phyloP scores from a whole-genome alignment of 1,284 basidiomycete species.

The Volvariella surrecta region DNA sequence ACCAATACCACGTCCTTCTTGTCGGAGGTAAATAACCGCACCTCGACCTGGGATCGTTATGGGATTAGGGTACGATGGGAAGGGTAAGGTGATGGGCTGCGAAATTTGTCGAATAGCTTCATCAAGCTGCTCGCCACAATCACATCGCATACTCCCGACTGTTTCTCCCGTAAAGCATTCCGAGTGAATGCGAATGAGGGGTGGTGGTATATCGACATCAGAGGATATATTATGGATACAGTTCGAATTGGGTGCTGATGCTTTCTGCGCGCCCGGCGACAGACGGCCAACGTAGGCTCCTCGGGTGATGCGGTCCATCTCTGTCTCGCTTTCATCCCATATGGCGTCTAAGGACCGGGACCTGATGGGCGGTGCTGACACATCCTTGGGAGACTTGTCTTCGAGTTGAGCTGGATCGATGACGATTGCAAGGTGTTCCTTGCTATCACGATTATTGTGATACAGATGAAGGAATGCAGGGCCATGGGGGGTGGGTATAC shows the following conservation, averaged over 20 bases:
- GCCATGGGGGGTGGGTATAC: conserved; percentile 95
- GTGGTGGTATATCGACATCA: conserved; percentile 45
- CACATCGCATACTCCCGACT: conserved; percentile 96
- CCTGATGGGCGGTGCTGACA: conserved; percentile 55
- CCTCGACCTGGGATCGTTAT: conserved; percentile 71
- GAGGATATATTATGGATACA: conserved; percentile 11
- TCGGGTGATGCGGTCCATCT: conserved; percentile 88
- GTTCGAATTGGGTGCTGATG: conserved; percentile 21
- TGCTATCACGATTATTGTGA: conserved; percentile 82
- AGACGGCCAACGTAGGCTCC: conserved; percentile 92
- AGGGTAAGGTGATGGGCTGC: conserved; percentile 48
- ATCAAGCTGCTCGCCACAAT: conserved; percentile 98
- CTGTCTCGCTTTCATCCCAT: conserved; percentile 85
- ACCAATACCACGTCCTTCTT: conserved; percentile 98
- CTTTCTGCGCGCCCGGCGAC: conserved; percentile 44
- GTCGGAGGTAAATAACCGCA: conserved; percentile 94
- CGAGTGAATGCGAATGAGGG: conserved; percentile 93
- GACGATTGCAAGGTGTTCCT: conserved; percentile 98
- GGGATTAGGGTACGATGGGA: conserved; percentile 19
- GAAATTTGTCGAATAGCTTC: conserved; percentile 93
- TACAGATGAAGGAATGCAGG: conserved; percentile 93
- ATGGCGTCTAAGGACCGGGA: conserved; percentile 78
- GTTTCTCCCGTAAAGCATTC: conserved; percentile 99
- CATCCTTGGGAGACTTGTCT: conserved; percentile 24
- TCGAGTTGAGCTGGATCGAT: conserved; percentile 81